Evolutionary conservation across 2,329 filamentous ascomycete genomes (phyloP), one percentile per base, ranked within the genome.

Genomic region (Plenodomus lindquistii): DNA sequence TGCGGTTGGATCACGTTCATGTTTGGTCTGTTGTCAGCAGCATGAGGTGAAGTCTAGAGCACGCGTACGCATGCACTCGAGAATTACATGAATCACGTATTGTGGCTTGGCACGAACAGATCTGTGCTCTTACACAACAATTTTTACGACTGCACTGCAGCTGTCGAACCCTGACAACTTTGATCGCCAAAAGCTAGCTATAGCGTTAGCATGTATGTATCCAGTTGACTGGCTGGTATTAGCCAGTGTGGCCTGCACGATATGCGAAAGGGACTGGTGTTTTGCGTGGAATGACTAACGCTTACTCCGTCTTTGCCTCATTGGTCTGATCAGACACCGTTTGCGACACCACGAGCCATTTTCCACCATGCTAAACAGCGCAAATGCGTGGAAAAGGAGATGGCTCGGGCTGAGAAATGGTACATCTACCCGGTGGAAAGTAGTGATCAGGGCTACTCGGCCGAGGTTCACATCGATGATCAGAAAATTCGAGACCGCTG

Each of bases 281-380:
- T 24, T 11, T 24, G 27, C 11, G 27, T 15, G 27, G 15, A 8
- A 15, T 31, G 11, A 24, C 22, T 24, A 11, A 24, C 27, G 27
- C 6, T 31, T 31, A 8, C 27, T 31, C 27, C 9, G 6, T 7
- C 11, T 13, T 4, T 31, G 6, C 27, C 27, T 8, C 27, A 8
- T 31, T 31, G 6, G 27, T 31, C 4, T 31, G 6, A 15, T 31
- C 27, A 15, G 27, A 31, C 27, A 31, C 27, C 27, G 27, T 31
- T 31, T 31, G 27, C 27, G 37, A 49, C 47, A 43, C 55, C 52
- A 49, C 48, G 57, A 67, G 55, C 60, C 46, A 56, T 56, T 60
- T 59, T 55, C 48, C 29, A 44, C 16, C 44, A 37, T 41, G 37
- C 41, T 42, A 46, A 51, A 37, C 39, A 47, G 46, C 48, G 40